phyloP scores from a whole-genome alignment of 1,139 yeast species.

The Suhomyces bokatorum region DNA sequence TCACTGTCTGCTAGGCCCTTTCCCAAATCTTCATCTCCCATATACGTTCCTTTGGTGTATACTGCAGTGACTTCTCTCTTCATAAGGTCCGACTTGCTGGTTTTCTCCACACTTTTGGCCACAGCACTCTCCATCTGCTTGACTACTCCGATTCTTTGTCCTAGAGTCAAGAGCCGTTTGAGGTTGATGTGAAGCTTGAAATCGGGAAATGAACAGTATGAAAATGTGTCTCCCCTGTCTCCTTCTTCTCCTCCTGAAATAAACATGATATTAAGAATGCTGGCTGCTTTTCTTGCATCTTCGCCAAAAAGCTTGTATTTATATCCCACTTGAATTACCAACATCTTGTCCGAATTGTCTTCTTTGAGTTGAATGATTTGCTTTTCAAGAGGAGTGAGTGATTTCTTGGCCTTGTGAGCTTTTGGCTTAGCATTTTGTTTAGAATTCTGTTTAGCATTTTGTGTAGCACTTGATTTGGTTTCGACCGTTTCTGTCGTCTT shows the following conservation, averaged over 20 bases:
- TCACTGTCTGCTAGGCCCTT: constrained; percentile 19
- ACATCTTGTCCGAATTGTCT: constrained; percentile 60
- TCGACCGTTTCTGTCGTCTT: not conserved
- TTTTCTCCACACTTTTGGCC: constrained; percentile 51
- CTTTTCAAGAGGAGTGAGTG: constrained; percentile 72
- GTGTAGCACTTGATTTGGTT: not conserved
- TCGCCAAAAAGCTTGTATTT: constrained; percentile 83
- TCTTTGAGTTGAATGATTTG: constrained; percentile 70
- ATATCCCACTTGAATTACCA: constrained; percentile 88
- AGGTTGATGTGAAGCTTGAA: constrained; percentile 71
- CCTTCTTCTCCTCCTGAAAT: constrained; percentile 60
- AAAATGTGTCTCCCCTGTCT: constrained; percentile 55
- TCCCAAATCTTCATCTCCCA: constrained; percentile 53
- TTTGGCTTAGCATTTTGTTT: constrained; percentile 10
- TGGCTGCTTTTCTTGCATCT: constrained; percentile 74
- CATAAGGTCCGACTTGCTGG: constrained; percentile 54
- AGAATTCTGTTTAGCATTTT: too few species aligned
- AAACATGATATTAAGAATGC: constrained; percentile 66
- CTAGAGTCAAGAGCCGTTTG: constrained; percentile 60
- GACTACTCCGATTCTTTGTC: constrained; percentile 81
- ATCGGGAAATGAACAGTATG: constrained; percentile 85
- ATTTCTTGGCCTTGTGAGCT: constrained; percentile 9
- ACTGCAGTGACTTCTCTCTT: constrained; percentile 68
- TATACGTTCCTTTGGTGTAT: constrained; percentile 82
- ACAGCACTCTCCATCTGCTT: constrained; percentile 85